Conservation (phyloP, 2,329 filamentous ascomycete genomes). For the Hyphodiscus sp. region DNA sequence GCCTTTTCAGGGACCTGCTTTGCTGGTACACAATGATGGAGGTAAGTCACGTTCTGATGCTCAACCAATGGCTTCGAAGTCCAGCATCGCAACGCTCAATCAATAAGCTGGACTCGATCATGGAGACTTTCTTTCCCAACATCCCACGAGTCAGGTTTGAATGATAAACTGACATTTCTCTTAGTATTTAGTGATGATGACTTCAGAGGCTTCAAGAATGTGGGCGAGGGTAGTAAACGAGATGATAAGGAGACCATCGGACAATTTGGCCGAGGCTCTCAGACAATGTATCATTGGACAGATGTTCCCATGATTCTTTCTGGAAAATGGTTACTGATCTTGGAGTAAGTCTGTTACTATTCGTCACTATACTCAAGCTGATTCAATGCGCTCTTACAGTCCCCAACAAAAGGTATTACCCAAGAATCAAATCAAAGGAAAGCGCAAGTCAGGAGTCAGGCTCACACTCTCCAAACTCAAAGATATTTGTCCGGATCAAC, state of each 20-base stretch:
- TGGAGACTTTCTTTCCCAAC: no score
- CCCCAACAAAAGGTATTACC: slow-evolving; percentile 25
- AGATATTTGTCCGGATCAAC: slow-evolving; percentile 15
- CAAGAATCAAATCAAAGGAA: slow-evolving; percentile 9
- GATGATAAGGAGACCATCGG: slow-evolving; percentile 26
- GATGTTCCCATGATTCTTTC: slow-evolving; percentile 31
- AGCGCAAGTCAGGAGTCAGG: slow-evolving; percentile 20
- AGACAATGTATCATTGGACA: slow-evolving; percentile 34
- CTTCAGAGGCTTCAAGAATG: slow-evolving; percentile 29
- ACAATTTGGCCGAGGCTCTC: slow-evolving; percentile 31
- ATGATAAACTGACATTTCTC: background rate
- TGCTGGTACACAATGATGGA: slow-evolving; percentile 30
- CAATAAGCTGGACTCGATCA: no score
- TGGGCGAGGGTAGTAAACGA: slow-evolving; percentile 30
- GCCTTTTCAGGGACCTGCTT: slow-evolving; percentile 26
- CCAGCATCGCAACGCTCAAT: no score
- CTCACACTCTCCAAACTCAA: slow-evolving; percentile 17
- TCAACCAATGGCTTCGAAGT: no score
- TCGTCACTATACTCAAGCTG: background rate
- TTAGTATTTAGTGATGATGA: slow-evolving; percentile 27
- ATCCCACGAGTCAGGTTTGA: no score
- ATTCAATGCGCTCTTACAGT: slow-evolving; percentile 7
- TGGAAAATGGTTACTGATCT: slow-evolving; percentile 28
- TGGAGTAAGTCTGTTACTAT: slow-evolving; percentile 25
- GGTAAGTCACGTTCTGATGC: slow-evolving; percentile 16